Percentiles rank a stretch among this genome's conserved stretches.
phyloP scores from a whole-genome alignment of 2,329 filamentous ascomycete genomes.

The Aspergillus sp. region DNA sequence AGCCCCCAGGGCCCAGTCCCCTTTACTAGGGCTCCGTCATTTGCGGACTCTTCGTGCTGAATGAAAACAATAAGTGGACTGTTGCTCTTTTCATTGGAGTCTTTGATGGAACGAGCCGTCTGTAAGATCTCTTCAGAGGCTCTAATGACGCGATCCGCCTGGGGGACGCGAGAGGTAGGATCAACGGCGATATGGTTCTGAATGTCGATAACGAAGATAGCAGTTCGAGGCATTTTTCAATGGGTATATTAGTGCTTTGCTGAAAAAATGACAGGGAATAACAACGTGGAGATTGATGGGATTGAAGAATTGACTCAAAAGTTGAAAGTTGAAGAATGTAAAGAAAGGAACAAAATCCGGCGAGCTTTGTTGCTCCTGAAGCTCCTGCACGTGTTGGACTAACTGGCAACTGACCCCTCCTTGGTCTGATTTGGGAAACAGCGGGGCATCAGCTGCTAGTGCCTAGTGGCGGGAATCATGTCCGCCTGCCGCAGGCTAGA shows the following conservation, averaged over 20 bases:
- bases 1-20: slow-evolving; percentile 3
- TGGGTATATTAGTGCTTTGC: background rate
- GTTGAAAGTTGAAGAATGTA: no score
- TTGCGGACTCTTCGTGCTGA: background rate
- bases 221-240: background rate
- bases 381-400: no score
- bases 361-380: no score
- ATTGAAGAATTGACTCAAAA: background rate
- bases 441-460: no score
- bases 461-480: no score
- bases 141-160: background rate
- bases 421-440: no score
- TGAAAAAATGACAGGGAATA: background rate
- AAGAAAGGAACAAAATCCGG: no score
- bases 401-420: no score
- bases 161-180: slow-evolving; percentile 2
- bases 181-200: background rate
- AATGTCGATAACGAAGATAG: slow-evolving; percentile 7
- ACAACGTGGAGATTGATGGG: background rate
- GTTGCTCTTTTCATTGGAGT: background rate
- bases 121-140: background rate
- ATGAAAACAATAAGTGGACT: background rate
- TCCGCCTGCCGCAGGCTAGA: no score
- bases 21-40: background rate
- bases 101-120: background rate